Percentiles rank a stretch among this genome's conserved stretches.
These are phyloP conservation scores for Phtheirospermum japonicum DNA, from an alignment of 257 asterid genomes.

Conservation along the genomic window DNA sequence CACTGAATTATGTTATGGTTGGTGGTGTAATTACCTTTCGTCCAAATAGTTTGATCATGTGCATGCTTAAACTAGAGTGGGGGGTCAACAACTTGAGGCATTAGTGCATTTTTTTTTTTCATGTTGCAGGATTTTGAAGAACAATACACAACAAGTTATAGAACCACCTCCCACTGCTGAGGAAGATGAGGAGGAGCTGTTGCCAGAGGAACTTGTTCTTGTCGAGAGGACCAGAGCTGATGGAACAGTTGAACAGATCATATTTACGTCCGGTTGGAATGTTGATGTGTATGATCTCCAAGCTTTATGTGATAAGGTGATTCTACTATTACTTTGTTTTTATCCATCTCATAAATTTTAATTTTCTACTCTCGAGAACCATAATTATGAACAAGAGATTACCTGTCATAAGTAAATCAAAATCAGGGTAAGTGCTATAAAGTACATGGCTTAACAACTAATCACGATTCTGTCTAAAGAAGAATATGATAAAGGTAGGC, in stretches of 20 bases:
- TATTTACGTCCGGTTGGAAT: slow-evolving; percentile 84
- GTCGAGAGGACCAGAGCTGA: slow-evolving; percentile 70
- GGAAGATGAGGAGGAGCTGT: slow-evolving; percentile 59
- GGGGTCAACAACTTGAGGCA: slow-evolving; percentile 20
- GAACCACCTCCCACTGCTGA: slow-evolving; percentile 60
- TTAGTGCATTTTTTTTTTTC: slow-evolving; percentile 8
- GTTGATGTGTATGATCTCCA: slow-evolving; percentile 88
- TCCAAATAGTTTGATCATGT: not conserved
- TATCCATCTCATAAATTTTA: too few relatives aligned
- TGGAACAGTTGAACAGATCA: slow-evolving; percentile 77
- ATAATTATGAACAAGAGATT: too few relatives aligned
- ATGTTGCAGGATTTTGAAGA: slow-evolving; percentile 64
- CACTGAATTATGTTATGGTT: not conserved
- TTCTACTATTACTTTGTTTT: slow-evolving; percentile 1
- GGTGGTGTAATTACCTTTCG: not conserved
- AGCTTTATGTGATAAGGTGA: slow-evolving; percentile 88
- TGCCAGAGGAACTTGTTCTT: slow-evolving; percentile 87
- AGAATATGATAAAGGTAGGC: too few relatives aligned
- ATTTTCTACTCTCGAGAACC: too few relatives aligned
- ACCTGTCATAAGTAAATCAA: too few relatives aligned
- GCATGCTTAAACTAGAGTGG: slow-evolving; percentile 1
- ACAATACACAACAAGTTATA: slow-evolving; percentile 59
- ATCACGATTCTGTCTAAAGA: too few relatives aligned
- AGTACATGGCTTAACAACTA: too few relatives aligned
- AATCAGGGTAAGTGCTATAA: too few relatives aligned